Evolutionary conservation across 768 basidiomycete species (phyloP), one percentile per base, ranked within the genome.

Genomic region (Russula earlei): DNA sequence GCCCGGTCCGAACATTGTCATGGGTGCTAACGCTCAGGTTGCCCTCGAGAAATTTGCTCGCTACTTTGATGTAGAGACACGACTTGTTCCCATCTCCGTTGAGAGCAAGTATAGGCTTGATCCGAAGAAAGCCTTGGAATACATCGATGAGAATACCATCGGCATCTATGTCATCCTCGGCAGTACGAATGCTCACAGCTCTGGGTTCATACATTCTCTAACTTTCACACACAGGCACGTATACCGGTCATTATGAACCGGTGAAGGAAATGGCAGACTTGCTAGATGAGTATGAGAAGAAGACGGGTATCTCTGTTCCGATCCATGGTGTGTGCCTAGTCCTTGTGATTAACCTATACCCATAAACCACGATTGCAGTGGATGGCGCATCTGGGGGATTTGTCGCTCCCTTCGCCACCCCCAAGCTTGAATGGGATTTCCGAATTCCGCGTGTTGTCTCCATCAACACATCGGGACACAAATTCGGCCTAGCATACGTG

Each of bases 211-310:
- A 19, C 59, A 8, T 49, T 38, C 19, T 37, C 25, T 61, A 24
- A 57, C 31, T 6, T 17, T 7, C 12, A 22, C n/a, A 48, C 20
- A 25, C 40, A 61, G 67, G 69, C 33, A 78, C 75, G 24, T 77
- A 75, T 61, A 80, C 79, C 6, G 79, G 76, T n/a, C 74, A 74
- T 62, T 81, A 76, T 64, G 93, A 95, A 64, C 82, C 85, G 12
- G 92, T 96, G 31, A 79, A 87, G 67, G 87, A 85, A 67, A 88
- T 96, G 82, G 74, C 85, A 1, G 82, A 84, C 40, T 75, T 88
- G 10, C 73, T 91, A 68, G 75, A 77, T 71, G 75, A 70, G 55
- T 83, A 80, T 63, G 76, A 84, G 67, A 66, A 47, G 19, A 63
- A 69, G 58, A 77, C 74, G 0, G 77, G 76, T n/a, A 63, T 66